Base-by-base conservation (phyloP, 805 yeast species). In the Saccharomycopsis guyanensis region DNA sequence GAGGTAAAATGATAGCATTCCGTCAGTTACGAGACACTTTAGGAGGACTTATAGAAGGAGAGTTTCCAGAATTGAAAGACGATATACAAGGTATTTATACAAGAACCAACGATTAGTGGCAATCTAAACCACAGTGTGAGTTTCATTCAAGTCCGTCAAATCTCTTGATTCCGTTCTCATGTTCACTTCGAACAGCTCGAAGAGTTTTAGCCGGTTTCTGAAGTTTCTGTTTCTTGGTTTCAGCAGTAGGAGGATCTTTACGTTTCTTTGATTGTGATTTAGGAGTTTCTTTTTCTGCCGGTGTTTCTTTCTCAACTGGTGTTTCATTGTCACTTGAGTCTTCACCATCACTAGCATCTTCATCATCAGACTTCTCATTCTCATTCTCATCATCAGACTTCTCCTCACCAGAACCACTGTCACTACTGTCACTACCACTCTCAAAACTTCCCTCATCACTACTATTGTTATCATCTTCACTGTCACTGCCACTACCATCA, bases 1-100 rank as follows among this genome's bases (percentile, higher is more conserved):
- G 87, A 57, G 97, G 96, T 3, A 86, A 86, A 61, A 78, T 86
- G 75, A 57, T 66, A 37, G 96, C 88, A 1, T 71, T 84, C 65
- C 65, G 59, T 41, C 71, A 75, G 46, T 72, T 89, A 53, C 68
- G 85, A 55, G 78, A 80, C 50, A 71, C 75, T 0, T 64, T 93
- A 51, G 86, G 87, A 0, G 76, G 71, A 16, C 81, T 86, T 58
- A 74, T 93, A 40, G 71, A 66, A 38, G 75, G 74, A 38, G 95
- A 85, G 56, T 91, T 86, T 57, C 96, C 97, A 1, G 88, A 83
- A 45, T 61, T 91, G 52, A 66, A 69, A 7, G 69, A 59, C 0
- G 72, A 70, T 2, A 83, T 89, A 4, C 74, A 77, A 8, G 71
- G 71, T 43, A 80, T 84, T 19, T 66, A 72, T 32, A 54, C 59